Evolutionary conservation across 257 asterid species (phyloP).

Genomic region (Solanum peruvianum): DNA sequence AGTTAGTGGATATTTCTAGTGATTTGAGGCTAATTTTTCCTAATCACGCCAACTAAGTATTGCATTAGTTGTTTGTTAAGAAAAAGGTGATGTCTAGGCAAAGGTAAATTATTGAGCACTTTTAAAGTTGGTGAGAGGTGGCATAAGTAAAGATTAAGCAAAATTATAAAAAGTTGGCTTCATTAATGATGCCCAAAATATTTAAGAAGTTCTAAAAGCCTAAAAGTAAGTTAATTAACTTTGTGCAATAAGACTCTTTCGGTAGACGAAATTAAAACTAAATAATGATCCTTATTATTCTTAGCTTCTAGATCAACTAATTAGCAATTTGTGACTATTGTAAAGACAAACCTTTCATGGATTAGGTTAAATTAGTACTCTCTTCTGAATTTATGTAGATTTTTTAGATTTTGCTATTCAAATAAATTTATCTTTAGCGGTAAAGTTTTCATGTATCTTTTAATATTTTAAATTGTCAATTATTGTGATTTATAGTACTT

Average conservation of each 20-base stretch:
- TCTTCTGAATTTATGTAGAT: rapidly evolving
- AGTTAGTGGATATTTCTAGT: background rate
- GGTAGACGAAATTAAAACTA: background rate
- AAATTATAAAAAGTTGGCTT: constrained; percentile 2
- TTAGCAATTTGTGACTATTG: background rate
- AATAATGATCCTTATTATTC: background rate
- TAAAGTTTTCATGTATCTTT: too few species aligned
- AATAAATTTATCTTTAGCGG: background rate
- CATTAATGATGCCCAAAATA: background rate
- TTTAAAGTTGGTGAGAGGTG: constrained; percentile 4
- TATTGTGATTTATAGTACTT: too few species aligned
- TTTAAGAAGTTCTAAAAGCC: background rate
- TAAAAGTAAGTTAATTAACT: background rate
- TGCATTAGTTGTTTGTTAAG: background rate
- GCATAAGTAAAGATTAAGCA: constrained; percentile 17
- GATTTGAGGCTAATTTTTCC: background rate
- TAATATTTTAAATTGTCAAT: too few species aligned
- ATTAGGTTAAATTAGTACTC: background rate
- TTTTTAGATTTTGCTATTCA: rapidly evolving
- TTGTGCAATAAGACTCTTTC: background rate
- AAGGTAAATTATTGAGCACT: constrained; percentile 2
- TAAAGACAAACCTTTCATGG: background rate
- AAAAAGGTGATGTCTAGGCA: background rate
- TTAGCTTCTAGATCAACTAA: background rate
- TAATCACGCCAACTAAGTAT: background rate